Base-by-base conservation (phyloP, 164 flowering plant species). In the Macadamia integrifolia region DNA sequence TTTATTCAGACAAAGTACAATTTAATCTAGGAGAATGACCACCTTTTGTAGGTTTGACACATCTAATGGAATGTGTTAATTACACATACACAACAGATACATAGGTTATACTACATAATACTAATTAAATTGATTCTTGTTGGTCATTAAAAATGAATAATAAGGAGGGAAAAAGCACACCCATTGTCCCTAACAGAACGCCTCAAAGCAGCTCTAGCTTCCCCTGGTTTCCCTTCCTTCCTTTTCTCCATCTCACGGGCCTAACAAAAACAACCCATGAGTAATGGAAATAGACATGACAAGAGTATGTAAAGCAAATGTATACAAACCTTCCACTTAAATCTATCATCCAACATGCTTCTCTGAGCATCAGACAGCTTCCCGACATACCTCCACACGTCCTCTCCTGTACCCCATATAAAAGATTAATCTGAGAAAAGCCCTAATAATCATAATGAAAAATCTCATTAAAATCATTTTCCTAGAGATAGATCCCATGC, bases 331-430 rank as follows among this genome's bases (percentile, higher is more conserved):
- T 95, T 95, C 97, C 96, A 90, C 74, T 92, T 95, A 75, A 95
- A 95, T 79, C 90, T 86, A 72, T 95, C 99, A 86, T 92, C 99
- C 67, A 95, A 74, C 99, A 95, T 95, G 82, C 98, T 92, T 83
- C 79, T 88, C 72, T 95, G 99, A 67, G 97, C 96, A 81, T 95
- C 99, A 18, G 97, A 86, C 58, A 95, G 71, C 84, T 92, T 95
- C 66, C 99, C 98, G 50, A 95, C 93, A 82, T 83, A 90, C 77
- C 81, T 89, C 99, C 99, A 95, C 52, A 95, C 81, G 71, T 92
- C 99, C 69, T 95, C 99, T 72, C 99, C 99, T 94, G 60, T 31
- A 58, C 58, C 66, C n/a, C 23, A 31, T 35, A 58, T 50, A 63
- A 23, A 23, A 58, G 2, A 1, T 13, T 52, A 58, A 46, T 29